Conservation (phyloP, 2,329 filamentous ascomycete genomes). For the Trichoderma koningii region DNA sequence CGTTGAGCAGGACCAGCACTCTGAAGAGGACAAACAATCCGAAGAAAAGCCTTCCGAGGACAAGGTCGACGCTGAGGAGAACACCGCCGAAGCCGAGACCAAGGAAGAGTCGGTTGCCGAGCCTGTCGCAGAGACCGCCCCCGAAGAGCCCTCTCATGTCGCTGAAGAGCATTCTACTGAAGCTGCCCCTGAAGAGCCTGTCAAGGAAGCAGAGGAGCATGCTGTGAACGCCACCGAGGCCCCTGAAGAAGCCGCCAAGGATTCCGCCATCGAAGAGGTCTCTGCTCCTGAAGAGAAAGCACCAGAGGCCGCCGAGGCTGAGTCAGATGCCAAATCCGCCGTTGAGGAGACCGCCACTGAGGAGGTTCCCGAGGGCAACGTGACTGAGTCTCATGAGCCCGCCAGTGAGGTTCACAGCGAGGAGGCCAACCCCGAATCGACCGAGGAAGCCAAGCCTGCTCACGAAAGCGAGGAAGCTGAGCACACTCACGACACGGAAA, state of each 20-base stretch:
- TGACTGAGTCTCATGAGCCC: slow-evolving; percentile 21
- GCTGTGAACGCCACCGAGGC: background rate
- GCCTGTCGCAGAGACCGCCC: slow-evolving; percentile 4
- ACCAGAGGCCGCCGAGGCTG: slow-evolving; percentile 2
- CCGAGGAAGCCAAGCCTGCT: slow-evolving; percentile 16
- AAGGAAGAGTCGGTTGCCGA: slow-evolving; percentile 24
- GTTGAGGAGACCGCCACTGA: background rate
- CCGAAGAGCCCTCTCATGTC: slow-evolving; percentile 24
- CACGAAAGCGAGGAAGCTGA: background rate
- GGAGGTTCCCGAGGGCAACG: slow-evolving; percentile 12
- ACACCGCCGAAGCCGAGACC: slow-evolving; percentile 13
- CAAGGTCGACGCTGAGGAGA: slow-evolving; percentile 2
- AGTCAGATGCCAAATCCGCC: slow-evolving; percentile 5
- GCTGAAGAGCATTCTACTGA: slow-evolving; percentile 17
- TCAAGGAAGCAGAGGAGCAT: background rate
- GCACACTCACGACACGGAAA: slow-evolving; percentile 9
- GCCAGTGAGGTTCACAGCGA: slow-evolving; percentile 11
- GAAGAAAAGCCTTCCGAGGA: slow-evolving; percentile 9
- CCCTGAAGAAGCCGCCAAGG: background rate
- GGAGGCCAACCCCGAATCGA: background rate
- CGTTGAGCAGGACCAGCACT: background rate
- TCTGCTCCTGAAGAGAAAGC: slow-evolving; percentile 3
- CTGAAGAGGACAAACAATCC: background rate
- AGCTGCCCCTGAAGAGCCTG: slow-evolving; percentile 4
- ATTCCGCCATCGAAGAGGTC: background rate